Evolutionary conservation across 441 rosid genomes (phyloP).

Genomic region (Geranium incanum): DNA sequence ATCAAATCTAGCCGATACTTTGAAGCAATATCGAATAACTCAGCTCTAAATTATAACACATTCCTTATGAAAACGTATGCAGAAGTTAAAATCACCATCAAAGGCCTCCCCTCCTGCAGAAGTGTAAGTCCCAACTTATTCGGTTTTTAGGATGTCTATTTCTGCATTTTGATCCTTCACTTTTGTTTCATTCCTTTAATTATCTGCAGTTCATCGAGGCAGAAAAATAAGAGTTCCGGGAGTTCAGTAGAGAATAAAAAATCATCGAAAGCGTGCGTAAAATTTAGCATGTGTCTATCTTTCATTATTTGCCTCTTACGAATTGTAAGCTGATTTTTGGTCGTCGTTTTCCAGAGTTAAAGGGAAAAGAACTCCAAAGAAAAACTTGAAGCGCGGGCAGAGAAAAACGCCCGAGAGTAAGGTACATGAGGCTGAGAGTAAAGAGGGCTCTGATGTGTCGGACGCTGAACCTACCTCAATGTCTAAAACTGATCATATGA

Average conservation of each 20-base stretch:
- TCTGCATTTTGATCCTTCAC: not conserved
- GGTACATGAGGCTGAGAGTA: slow-evolving; percentile 29
- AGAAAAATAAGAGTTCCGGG: slow-evolving; percentile 41
- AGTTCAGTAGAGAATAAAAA: slow-evolving; percentile 36
- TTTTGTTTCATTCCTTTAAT: slow-evolving; percentile 11
- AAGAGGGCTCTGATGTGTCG: slow-evolving; percentile 31
- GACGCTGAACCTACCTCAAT: slow-evolving; percentile 28
- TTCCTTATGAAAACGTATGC: slow-evolving; percentile 28
- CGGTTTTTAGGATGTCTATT: slow-evolving; percentile 3
- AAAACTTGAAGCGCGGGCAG: slow-evolving; percentile 32
- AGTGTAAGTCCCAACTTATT: slow-evolving; percentile 41
- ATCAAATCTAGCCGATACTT: not conserved
- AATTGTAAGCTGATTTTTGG: slow-evolving; percentile 15
- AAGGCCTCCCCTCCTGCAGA: slow-evolving; percentile 34
- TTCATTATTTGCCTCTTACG: slow-evolving; percentile 12
- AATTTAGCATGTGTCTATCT: slow-evolving; percentile 14
- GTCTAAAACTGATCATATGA: slow-evolving; percentile 22
- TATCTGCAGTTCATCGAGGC: slow-evolving; percentile 44
- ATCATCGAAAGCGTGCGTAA: slow-evolving; percentile 47
- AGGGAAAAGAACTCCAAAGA: slow-evolving; percentile 86
- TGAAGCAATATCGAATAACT: slow-evolving; percentile 13
- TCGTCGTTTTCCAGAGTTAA: slow-evolving; percentile 39
- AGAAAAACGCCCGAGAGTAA: slow-evolving; percentile 30
- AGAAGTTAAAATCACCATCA: slow-evolving; percentile 47
- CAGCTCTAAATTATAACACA: slow-evolving; percentile 16